These are phyloP conservation scores for Eucalyptus coolabah DNA, from an alignment of 345 rosid species.

Conservation along the genomic window DNA sequence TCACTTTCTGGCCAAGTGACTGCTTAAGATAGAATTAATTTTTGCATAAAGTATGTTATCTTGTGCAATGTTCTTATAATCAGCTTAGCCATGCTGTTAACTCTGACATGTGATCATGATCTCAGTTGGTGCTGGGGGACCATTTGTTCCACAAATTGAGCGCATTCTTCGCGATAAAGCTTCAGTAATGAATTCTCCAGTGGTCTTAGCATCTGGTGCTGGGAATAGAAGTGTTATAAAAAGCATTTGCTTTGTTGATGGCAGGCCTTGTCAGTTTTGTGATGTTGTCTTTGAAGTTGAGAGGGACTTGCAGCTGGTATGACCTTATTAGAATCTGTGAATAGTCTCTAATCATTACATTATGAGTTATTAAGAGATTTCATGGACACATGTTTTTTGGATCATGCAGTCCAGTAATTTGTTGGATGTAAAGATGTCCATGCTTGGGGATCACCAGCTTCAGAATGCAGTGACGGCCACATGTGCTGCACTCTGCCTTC, in stretches of 20 bases:
- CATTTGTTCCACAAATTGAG: constrained; percentile 72
- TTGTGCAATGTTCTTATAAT: background rate
- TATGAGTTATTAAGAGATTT: background rate
- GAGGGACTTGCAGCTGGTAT: constrained; percentile 41
- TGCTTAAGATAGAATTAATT: background rate
- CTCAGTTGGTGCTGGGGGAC: constrained; percentile 75
- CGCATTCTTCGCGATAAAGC: constrained; percentile 56
- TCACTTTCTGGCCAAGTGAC: background rate
- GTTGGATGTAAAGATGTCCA: constrained; percentile 39
- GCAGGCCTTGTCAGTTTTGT: constrained; percentile 49
- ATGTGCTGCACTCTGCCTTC: constrained; percentile 62
- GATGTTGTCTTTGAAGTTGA: constrained; percentile 36
- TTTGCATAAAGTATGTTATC: background rate
- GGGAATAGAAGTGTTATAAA: constrained; percentile 36
- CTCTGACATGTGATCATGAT: background rate
- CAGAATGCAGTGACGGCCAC: constrained; percentile 80
- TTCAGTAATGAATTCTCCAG: constrained; percentile 34
- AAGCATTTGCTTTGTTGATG: constrained; percentile 21
- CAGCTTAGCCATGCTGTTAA: background rate
- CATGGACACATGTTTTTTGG: background rate
- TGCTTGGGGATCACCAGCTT: constrained; percentile 91
- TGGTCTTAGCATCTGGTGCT: constrained; percentile 43
- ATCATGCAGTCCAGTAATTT: constrained; percentile 45
- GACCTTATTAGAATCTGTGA: background rate
- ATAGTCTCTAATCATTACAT: background rate